Evolutionary conservation across 1,139 yeast species (phyloP), one percentile per base, ranked within the genome.

Genomic region (Yamadazyma oceani): DNA sequence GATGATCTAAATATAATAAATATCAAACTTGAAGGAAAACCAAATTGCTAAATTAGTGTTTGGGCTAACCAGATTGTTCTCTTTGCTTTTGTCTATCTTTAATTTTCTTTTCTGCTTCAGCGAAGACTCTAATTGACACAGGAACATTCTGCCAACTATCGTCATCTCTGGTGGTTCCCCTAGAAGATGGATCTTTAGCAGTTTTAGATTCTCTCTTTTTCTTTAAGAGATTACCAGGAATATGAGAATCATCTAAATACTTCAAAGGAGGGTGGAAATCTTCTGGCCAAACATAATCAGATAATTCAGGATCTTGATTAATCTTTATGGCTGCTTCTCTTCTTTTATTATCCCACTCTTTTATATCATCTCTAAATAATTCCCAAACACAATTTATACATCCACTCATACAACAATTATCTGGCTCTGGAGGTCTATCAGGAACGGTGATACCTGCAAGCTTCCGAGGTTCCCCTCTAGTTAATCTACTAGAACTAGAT

Each of bases 351-450:
- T 80, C 78, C 96, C 96, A 92, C 19, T 88, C 89, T 47, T 80
- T 82, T 35, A 90, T 54, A 57, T 92, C 97, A 38, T 90, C 97
- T 49, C 85, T 82, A 58, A 79, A 92, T 40, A 86, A 65, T 51
- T 90, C 97, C 97, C 97, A 92, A 2, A 92, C 97, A 61, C 98
- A 92, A 60, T 90, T 87, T 28, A 88, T 80, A 59, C 98, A 92
- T 2, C 98, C 98, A 46, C 95, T 83, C 96, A 89, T 89, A 59
- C 98, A 92, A 59, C 98, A 92, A 58, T 90, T 89, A 52, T 89
- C 95, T 2, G 97, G 97, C 52, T 88, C 96, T 5, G 66, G 69
- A 1, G 98, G 98, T 53, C 73, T 75, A 13, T 76, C 78, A 2
- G 96, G 96, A 0, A 92, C 95, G 3, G 58, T 58, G 0, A 90